A percentile compares a stretch with the other conserved stretches of the same genome.
These are phyloP conservation scores for Cutaneotrichosporon cyanovorans DNA, from an alignment of 1,284 basidiomycete species.

Conservation along the genomic window DNA sequence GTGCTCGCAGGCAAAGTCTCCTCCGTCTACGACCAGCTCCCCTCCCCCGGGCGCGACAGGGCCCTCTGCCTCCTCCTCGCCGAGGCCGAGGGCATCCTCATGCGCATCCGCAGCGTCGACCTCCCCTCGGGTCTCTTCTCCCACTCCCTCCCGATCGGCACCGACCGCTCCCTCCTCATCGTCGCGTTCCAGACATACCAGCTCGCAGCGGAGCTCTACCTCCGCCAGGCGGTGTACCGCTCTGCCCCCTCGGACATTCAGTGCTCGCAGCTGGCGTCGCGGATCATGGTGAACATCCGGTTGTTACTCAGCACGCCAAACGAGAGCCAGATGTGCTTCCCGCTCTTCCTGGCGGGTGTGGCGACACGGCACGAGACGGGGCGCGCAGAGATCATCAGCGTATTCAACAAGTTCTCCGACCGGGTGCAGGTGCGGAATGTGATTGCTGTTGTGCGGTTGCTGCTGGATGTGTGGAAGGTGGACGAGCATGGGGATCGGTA, in stretches of 20 bases:
- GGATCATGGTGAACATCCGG: slow-evolving; percentile 23
- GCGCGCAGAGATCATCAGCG: slow-evolving; percentile 19
- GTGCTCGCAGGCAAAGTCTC: slow-evolving; percentile 19
- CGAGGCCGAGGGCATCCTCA: slow-evolving; percentile 5
- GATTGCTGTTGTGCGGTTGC: slow-evolving; percentile 19
- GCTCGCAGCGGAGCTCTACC: slow-evolving; percentile 28
- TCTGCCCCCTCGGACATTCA: slow-evolving; percentile 20
- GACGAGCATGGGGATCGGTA: slow-evolving; percentile 24
- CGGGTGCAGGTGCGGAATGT: slow-evolving; percentile 26
- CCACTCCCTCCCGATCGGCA: slow-evolving; percentile 15
- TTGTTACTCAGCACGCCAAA: slow-evolving; percentile 27
- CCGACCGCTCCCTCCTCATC: slow-evolving; percentile 15
- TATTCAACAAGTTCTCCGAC: slow-evolving; percentile 24
- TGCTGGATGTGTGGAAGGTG: slow-evolving; percentile 28
- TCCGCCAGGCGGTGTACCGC: slow-evolving; percentile 27
- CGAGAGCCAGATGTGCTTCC: slow-evolving; percentile 33
- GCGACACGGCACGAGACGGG: slow-evolving; percentile 19
- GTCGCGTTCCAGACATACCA: slow-evolving; percentile 31
- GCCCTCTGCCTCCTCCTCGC: slow-evolving; percentile 6
- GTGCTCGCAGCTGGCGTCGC: slow-evolving; percentile 24
- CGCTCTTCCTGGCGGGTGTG: slow-evolving; percentile 32
- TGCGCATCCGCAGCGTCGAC: slow-evolving; percentile 6
- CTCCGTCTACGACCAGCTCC: slow-evolving; percentile 2
- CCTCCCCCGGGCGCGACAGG: slow-evolving; percentile 4
- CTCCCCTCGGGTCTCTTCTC: slow-evolving; percentile 10